Base-by-base conservation (phyloP, 768 basidiomycete genomes). In the Lentinula detonsa region DNA sequence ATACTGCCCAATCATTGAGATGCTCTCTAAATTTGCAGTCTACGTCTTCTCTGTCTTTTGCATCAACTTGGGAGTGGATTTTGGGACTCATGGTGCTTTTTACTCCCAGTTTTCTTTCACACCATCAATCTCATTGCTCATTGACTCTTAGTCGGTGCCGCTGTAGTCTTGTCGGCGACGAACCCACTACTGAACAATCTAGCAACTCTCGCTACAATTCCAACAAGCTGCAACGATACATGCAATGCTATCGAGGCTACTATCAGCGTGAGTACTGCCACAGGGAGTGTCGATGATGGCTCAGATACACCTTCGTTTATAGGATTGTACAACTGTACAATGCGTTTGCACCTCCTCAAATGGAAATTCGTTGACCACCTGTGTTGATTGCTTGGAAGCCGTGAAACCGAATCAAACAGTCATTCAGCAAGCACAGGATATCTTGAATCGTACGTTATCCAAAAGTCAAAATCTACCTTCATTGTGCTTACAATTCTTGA, bases 311-410 rank as follows among this genome's bases (percentile, higher is more conserved):
- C 42, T 31, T 18, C 9, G 3, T 23, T 18, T 7, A 31, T 51
- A 60, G 59, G 39, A 40, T 15, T 61, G 60, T 34, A 11, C 28
- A 16, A 61, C 60, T 2, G 23, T 52, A 18, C 28, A 50, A 61
- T 61, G 60, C 23, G 21, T 61, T 28, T 61, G 60, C 42, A 43
- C 60, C 15, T 53, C 60, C n/a, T 16, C 52, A 15, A 37, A 43
- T 31, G 52, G 18, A 16, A 39, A 52, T 18, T 18, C 40, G 11
- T 43, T 61, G 16, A 61, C 31, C 2, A 35, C 40, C 21, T 61
- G 60, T 35, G 52, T 55, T 18, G 51, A 61, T 31, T 61, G 60
- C 39, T n/a, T 55, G n/a, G 60, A 37, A 18, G 51, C 60, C 21
- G 60, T 61, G 1, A 53, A 55, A 11, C 51, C 60, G 11, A 61